Evolutionary conservation across 2,329 filamentous ascomycete genomes (phyloP).

Genomic region (Penicillium sp.): DNA sequence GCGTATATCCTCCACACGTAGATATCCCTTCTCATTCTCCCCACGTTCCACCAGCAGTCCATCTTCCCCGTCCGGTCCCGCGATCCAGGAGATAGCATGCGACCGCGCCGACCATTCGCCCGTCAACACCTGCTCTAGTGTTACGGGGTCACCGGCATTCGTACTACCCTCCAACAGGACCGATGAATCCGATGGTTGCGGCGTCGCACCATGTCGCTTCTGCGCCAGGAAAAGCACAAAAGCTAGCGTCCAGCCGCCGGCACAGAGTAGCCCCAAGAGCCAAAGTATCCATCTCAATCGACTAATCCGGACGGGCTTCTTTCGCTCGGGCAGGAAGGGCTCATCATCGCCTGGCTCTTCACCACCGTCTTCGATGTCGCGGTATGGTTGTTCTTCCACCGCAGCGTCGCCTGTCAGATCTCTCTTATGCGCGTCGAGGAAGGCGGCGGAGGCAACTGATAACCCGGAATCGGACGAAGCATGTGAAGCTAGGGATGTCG

Average conservation of each 20-base stretch:
- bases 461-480: constrained; percentile 32
- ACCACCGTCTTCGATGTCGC: constrained; percentile 32
- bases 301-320: constrained; percentile 23
- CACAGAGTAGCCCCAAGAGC: constrained; percentile 37
- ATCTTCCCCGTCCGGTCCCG: constrained; percentile 53
- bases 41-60: constrained; percentile 71
- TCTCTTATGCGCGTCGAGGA: constrained; percentile 25
- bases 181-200: constrained; percentile 22
- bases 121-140: constrained; percentile 38
- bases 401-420: constrained; percentile 9
- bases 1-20: constrained; percentile 82
- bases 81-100: constrained; percentile 45
- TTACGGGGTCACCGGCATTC: constrained; percentile 39
- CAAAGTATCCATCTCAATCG: constrained; percentile 38
- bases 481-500: constrained; percentile 24
- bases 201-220: constrained; percentile 31
- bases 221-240: constrained; percentile 41
- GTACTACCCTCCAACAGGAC: constrained; percentile 28
- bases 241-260: constrained; percentile 44
- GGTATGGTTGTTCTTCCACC: constrained; percentile 25
- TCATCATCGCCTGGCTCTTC: constrained; percentile 21
- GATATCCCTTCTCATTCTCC: constrained; percentile 59
- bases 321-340: constrained; percentile 20
- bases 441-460: constrained; percentile 29
- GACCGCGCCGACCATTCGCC: constrained; percentile 36